Evolutionary conservation across 768 basidiomycete genomes (phyloP).

Genomic region (Russula emetica): DNA sequence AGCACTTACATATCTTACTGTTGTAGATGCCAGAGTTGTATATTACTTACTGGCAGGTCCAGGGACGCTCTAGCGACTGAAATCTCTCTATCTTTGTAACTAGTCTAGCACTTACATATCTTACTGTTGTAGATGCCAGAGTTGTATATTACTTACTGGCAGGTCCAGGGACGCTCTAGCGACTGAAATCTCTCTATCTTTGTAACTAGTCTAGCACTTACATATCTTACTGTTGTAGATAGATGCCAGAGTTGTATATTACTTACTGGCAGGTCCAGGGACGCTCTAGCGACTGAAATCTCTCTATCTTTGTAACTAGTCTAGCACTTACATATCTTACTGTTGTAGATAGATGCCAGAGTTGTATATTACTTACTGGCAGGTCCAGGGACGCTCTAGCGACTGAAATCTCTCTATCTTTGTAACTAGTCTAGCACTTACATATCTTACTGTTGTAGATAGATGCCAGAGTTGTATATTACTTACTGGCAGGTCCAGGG

Average conservation of each 20-base stretch:
- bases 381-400: too few relatives aligned
- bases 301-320: background rate
- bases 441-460: too few relatives aligned
- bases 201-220: background rate
- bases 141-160: too few relatives aligned
- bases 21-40: too few relatives aligned
- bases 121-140: background rate
- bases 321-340: background rate
- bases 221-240: background rate
- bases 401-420: too few relatives aligned
- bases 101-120: background rate
- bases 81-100: background rate
- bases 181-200: background rate
- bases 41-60: too few relatives aligned
- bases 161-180: background rate
- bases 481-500: too few relatives aligned
- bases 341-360: too few relatives aligned
- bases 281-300: background rate
- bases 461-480: too few relatives aligned
- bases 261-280: background rate
- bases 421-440: too few relatives aligned
- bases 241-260: too few relatives aligned
- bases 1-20: background rate
- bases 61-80: background rate
- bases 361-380: too few relatives aligned